Conservation (phyloP, 2,329 filamentous ascomycete genomes). For the Phaeosphaeriaceae sp. region DNA sequence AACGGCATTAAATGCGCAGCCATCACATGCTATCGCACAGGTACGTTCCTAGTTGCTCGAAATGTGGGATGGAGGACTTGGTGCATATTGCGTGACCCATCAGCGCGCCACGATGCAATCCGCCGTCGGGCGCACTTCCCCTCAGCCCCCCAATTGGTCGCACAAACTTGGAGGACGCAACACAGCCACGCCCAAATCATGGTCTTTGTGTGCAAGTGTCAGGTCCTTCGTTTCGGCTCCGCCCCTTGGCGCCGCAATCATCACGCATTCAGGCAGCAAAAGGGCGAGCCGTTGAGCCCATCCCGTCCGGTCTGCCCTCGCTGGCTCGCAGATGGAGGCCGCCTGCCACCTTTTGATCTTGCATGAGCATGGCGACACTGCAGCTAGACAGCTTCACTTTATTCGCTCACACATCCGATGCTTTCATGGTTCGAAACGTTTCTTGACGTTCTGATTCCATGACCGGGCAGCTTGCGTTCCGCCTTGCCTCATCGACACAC, state of each 20-base stretch:
- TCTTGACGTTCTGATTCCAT: background rate
- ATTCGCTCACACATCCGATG: constrained; percentile 1
- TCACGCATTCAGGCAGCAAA: constrained; percentile 16
- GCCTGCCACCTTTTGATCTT: constrained; percentile 16
- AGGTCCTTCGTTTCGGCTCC: constrained; percentile 10
- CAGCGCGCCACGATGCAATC: constrained; percentile 6
- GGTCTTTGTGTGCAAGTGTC: constrained; percentile 7
- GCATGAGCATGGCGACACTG: constrained; percentile 9
- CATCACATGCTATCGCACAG: background rate
- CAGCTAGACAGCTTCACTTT: constrained; percentile 30
- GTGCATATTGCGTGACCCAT: background rate
- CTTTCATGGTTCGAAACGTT: background rate
- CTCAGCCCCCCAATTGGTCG: constrained; percentile 10
- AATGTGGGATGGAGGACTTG: background rate
- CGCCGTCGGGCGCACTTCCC: constrained; percentile 1
- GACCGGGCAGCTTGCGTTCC: constrained; percentile 1
- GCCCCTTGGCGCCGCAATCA: constrained; percentile 18
- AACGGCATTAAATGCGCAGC: background rate
- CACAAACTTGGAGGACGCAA: constrained; percentile 9
- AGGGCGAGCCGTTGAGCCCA: constrained; percentile 15
- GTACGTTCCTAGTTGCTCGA: background rate
- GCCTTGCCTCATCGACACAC: constrained; percentile 33
- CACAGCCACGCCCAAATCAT: constrained; percentile 21
- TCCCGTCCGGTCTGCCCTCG: constrained; percentile 12
- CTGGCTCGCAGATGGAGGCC: constrained; percentile 20